Percentiles rank a stretch among this genome's conserved stretches.
phyloP scores from a whole-genome alignment of 768 basidiomycete genomes.

The Fistulinella prunicolor region DNA sequence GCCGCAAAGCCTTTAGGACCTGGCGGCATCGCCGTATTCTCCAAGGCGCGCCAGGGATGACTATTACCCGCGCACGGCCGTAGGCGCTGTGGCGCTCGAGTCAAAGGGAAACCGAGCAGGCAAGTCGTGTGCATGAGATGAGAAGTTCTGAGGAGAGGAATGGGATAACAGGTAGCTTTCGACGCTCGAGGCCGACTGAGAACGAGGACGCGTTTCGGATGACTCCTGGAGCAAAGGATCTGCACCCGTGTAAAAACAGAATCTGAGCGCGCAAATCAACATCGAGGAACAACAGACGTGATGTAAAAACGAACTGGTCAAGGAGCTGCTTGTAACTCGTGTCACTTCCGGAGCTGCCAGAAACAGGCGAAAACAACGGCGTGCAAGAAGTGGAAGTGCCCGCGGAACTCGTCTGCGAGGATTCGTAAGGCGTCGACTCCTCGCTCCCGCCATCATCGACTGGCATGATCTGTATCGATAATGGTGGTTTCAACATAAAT shows the following conservation, averaged over 20 bases:
- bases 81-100: too few relatives aligned
- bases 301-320: conserved; percentile 51
- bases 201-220: conserved; percentile 33
- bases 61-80: too few relatives aligned
- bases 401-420: conserved; percentile 43
- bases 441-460: conserved; percentile 27
- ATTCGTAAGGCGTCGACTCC: conserved; percentile 47
- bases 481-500: conserved; percentile 2
- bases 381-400: conserved; percentile 41
- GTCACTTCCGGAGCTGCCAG: conserved; percentile 23
- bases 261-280: conserved; percentile 41
- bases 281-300: background rate
- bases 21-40: background rate
- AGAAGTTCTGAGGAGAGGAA: conserved; percentile 29
- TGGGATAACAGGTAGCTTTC: conserved; percentile 45
- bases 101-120: too few relatives aligned
- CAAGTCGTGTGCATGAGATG: conserved; percentile 14
- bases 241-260: conserved; percentile 77
- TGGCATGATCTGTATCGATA: conserved; percentile 12
- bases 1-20: background rate
- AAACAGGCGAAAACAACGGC: conserved; percentile 41
- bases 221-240: conserved; percentile 35
- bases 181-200: conserved; percentile 53
- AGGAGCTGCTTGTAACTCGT: conserved; percentile 61
- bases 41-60: background rate